Evolutionary conservation across 129 eudicot species (phyloP).

Genomic region (Pulicaria dysenterica): DNA sequence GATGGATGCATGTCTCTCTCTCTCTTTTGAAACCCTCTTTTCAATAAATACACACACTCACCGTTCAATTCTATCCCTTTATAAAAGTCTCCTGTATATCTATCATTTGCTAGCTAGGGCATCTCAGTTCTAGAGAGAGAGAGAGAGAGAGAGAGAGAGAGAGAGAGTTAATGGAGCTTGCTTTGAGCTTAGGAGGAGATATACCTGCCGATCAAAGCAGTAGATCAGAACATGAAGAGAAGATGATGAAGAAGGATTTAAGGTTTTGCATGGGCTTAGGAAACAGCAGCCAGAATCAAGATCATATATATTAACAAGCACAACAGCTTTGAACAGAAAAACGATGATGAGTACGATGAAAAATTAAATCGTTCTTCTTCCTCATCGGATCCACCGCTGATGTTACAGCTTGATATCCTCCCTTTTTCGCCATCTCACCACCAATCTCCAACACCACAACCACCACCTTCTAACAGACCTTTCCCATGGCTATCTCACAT

Average conservation of each 20-base stretch:
- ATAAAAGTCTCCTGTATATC: slow-evolving; percentile 30
- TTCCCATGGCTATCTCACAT: slow-evolving; percentile 77
- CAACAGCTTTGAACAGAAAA: slow-evolving; percentile 4
- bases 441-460: slow-evolving; percentile 41
- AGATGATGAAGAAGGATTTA: slow-evolving; percentile 30
- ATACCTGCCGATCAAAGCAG: slow-evolving; percentile 40
- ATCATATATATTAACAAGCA: slow-evolving; percentile 2
- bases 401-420: slow-evolving; percentile 72
- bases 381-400: slow-evolving; percentile 54
- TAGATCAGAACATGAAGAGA: slow-evolving; percentile 26
- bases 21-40: slow-evolving; percentile 21
- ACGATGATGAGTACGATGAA: slow-evolving; percentile 6
- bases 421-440: slow-evolving; percentile 70
- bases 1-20: too few species aligned
- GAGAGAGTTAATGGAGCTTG: slow-evolving; percentile 72
- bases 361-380: slow-evolving; percentile 40
- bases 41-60: not conserved
- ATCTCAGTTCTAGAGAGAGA: slow-evolving; percentile 31
- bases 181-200: slow-evolving; percentile 92
- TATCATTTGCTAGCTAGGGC: too few species aligned
- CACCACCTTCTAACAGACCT: slow-evolving; percentile 42
- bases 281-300: slow-evolving; percentile 25
- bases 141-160: slow-evolving; percentile 14
- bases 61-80: not conserved
- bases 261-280: slow-evolving; percentile 78